phyloP scores from a whole-genome alignment of 148 eudicot species.

The Rhododendron henanense region DNA sequence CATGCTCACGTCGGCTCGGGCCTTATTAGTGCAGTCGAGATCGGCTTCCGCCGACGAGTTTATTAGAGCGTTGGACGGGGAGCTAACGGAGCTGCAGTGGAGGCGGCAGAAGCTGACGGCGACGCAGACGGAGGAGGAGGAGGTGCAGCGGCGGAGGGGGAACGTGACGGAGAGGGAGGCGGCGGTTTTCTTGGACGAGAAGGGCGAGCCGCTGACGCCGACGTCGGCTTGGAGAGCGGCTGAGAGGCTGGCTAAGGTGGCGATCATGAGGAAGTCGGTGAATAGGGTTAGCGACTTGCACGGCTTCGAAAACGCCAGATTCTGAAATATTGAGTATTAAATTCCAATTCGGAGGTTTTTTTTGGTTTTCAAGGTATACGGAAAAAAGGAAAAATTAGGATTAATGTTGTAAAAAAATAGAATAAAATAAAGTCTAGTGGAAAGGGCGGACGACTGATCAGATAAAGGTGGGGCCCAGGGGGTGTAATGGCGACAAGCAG shows the following conservation, averaged over 20 bases:
- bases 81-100: conserved; percentile 54
- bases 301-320: conserved; percentile 96
- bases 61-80: conserved; percentile 51
- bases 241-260: conserved; percentile 91
- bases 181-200: conserved; percentile 42
- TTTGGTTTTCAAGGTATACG: not conserved
- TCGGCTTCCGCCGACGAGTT: conserved; percentile 43
- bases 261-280: conserved; percentile 75
- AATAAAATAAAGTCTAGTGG: not conserved
- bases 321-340: conserved; percentile 27
- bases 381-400: not conserved
- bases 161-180: conserved; percentile 21
- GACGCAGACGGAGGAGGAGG: conserved; percentile 10
- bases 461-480: not conserved
- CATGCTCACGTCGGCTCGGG: conserved; percentile 66
- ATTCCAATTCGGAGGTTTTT: not conserved
- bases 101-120: conserved; percentile 26
- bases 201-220: conserved; percentile 78
- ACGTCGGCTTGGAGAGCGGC: conserved; percentile 98
- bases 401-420: not conserved
- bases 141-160: conserved; percentile 20
- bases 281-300: conserved; percentile 92
- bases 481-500: conserved; percentile 14
- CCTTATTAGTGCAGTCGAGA: conserved; percentile 49
- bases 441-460: not conserved